phyloP scores from a whole-genome alignment of 176 grass and related monocot species.

The Tillandsia leiboldiana region DNA sequence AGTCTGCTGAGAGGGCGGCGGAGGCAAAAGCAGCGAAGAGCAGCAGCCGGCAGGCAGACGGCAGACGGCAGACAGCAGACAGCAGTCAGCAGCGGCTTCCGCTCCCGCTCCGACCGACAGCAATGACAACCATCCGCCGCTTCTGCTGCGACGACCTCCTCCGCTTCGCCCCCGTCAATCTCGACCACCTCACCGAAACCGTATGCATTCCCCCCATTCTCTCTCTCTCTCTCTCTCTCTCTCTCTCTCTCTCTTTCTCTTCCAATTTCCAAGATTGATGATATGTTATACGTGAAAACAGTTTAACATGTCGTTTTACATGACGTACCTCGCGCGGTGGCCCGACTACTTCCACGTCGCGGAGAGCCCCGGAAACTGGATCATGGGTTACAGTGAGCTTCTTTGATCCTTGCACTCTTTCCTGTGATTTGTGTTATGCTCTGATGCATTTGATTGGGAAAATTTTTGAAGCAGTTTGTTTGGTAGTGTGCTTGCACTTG shows the following conservation, averaged over 20 bases:
- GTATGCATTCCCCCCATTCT: constrained; percentile 12
- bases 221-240: not conserved
- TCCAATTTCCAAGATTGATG: not conserved
- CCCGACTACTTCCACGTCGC: constrained; percentile 93
- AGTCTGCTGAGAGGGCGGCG: no score
- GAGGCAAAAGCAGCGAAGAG: no score
- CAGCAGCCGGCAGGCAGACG: no score
- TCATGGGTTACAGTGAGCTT: constrained; percentile 95
- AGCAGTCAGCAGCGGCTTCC: not conserved
- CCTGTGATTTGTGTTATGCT: not conserved
- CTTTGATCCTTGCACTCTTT: not conserved
- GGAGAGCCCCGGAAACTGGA: constrained; percentile 46
- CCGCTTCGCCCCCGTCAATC: constrained; percentile 70
- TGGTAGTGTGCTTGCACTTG: not conserved
- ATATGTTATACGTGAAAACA: not conserved
- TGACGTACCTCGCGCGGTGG: constrained; percentile 98
- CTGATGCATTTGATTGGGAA: not conserved
- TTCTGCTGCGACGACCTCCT: constrained; percentile 98
- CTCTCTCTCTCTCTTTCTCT: not conserved
- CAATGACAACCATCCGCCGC: constrained; percentile 89
- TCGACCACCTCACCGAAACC: constrained; percentile 96
- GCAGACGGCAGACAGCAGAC: no score
- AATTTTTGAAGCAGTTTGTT: not conserved
- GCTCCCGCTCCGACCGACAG: not conserved
- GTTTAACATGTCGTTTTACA: constrained; percentile 99